phyloP scores from a whole-genome alignment of 768 basidiomycete genomes.

The Calocera cornea region DNA sequence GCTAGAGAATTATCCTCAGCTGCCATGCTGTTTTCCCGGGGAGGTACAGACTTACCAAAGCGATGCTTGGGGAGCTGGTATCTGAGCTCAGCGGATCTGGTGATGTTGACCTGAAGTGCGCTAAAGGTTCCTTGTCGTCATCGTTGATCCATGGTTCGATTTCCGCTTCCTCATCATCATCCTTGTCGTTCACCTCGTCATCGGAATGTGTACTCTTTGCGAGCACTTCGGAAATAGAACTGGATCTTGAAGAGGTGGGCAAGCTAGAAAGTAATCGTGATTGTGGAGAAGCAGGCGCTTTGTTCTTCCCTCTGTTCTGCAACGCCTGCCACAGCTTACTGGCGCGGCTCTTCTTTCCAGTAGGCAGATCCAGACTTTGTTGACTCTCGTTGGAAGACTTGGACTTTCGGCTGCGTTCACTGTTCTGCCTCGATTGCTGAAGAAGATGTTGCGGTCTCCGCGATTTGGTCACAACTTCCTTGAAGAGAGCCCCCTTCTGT shows the following conservation, averaged over 20 bases:
- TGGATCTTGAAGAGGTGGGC: neutral
- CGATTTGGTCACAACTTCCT: slow-evolving; percentile 15
- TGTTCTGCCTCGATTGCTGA: neutral
- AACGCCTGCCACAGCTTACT: neutral
- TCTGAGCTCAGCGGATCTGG: neutral
- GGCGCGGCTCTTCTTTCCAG: neutral
- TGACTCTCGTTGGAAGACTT: neutral
- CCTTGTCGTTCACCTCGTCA: neutral
- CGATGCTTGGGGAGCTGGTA: neutral
- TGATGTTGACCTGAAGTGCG: neutral
- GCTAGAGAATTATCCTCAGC: neutral
- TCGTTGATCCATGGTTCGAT: neutral
- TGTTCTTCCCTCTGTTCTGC: slow-evolving; percentile 1
- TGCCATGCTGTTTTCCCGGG: neutral
- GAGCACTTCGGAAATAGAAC: neutral
- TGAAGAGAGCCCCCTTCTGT: slow-evolving; percentile 20
- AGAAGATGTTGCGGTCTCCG: slow-evolving; percentile 14
- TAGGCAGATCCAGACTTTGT: neutral
- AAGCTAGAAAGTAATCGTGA: neutral
- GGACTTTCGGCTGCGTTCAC: neutral
- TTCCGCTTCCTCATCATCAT: neutral
- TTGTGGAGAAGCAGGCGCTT: neutral
- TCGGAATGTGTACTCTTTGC: neutral
- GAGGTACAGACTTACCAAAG: neutral
- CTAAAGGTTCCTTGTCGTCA: neutral